Evolutionary conservation across 371 early-diverging fungal species (phyloP).

Genomic region (Parasitella parasitica): DNA sequence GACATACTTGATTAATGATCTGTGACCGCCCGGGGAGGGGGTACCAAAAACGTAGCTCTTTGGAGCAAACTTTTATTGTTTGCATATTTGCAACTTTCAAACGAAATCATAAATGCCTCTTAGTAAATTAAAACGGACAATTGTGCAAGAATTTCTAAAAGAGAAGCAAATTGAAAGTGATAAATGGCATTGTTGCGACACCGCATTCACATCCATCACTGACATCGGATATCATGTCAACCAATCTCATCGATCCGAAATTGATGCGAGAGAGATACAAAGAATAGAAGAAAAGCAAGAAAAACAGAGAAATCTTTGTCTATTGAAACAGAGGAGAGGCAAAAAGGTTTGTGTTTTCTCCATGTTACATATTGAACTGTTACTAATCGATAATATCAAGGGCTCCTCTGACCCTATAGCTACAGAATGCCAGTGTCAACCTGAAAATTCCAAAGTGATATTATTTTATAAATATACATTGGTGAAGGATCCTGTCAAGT

Average conservation of each 20-base stretch:
- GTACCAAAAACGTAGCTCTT: not conserved
- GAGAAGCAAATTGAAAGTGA: constrained; percentile 5
- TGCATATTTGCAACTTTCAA: no score
- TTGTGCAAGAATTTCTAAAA: constrained; percentile 21
- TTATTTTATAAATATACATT: constrained; percentile 60
- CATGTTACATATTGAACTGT: no score
- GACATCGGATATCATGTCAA: constrained; percentile 22
- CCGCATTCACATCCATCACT: not conserved
- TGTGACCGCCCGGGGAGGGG: not conserved
- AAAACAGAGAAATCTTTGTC: constrained; percentile 2
- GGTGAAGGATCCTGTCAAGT: constrained; percentile 39
- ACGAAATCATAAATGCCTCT: not conserved
- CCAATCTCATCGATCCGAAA: constrained; percentile 6
- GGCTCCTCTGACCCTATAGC: constrained; percentile 48
- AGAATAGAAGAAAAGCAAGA: not conserved
- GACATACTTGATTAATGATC: not conserved
- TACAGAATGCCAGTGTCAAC: constrained; percentile 32
- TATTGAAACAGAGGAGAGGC: constrained; percentile 24
- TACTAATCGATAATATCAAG: not conserved
- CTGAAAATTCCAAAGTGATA: constrained; percentile 44
- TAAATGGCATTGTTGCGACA: constrained; percentile 25
- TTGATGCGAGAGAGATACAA: constrained; percentile 5
- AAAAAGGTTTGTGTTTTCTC: constrained; percentile 15
- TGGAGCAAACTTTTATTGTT: no score
- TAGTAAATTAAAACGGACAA: constrained; percentile 9